Evolutionary conservation across 345 rosid species (phyloP), one percentile per base, ranked within the genome.

Genomic region (Atalantia buxifolia): DNA sequence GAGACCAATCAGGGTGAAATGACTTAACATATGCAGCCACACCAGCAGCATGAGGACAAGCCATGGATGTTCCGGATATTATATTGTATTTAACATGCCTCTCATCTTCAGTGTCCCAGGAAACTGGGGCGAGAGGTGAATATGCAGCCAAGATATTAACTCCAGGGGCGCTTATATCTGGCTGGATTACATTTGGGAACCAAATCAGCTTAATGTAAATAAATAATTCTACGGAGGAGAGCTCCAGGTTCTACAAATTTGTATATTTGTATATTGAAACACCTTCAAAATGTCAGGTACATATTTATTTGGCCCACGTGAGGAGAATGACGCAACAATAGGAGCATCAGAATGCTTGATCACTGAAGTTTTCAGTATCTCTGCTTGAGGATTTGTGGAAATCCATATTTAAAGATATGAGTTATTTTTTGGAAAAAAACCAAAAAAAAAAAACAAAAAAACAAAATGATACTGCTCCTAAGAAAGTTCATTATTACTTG

Each of bases 31-130:
- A 83, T 35, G 87, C 88, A 9, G 90, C 88, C 48, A 66, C 78
- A 33, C 86, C 89, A 12, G 93, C 78, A 30, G 71, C 85, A 71
- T 90, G 94, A 0, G 94, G 90, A 74, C 90, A 86, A 50, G 94
- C 12, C 89, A 89, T 87, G 18, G 92, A 89, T 19, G 94, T 90
- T 74, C 90, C 92, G 0, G 90, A 84, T 18, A 82, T 0, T 19
- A 89, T n/a, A 79, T 70, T 79, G 78, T 61, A 85, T 30, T 79
- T 70, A 5, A 74, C 82, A 19, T 27, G 72, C 66, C 87, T 76
- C 9, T 22, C 36, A 76, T 82, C 92, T 5, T n/a, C 7, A 14
- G 10, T 2, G 9, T 31, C 70, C 1, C 6, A 22, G 21, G 86
- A 21, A 2, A 84, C 75, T n/a, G 89, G 38, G 33, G 65, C 50